Base-by-base conservation (phyloP, 768 basidiomycete genomes). In the Russula compacta region DNA sequence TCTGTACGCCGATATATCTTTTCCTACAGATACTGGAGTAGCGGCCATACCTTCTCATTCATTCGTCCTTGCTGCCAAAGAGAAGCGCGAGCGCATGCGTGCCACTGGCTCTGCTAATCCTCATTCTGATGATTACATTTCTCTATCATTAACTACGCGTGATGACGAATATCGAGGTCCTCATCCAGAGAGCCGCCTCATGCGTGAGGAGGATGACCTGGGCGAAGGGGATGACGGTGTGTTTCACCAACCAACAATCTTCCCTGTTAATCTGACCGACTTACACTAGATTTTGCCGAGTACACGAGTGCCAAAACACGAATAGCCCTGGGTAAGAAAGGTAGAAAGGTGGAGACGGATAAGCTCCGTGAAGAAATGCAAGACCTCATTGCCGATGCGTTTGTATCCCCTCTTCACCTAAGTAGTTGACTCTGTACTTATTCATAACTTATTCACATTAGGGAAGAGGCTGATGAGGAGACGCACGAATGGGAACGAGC, bases 191-290 rank as follows among this genome's bases (percentile, higher is more conserved):
- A 92, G 89, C 69, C 81, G 92, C 9, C 73, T 94, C 32, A 69
- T 89, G 73, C 77, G 92, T 52, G 92, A 94, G 72, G 92, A 94
- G 43, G 92, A 94, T 71, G 89, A 94, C 64, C 70, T 90, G 2
- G 92, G 92, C 11, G 89, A 93, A 69, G 90, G 85, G 2, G 92
- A 93, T 42, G 92, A 94, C 64, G 92, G 92, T 91, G 67, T 44
- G 81, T 70, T 19, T 32, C 38, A 35, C 19, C 4, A 56, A 21
- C 6, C 9, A 35, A 32, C 53, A 19, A 21, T 17, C 14, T 48
- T 38, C n/a, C 36, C 35, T 2, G 14, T 33, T 48, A 39, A 49
- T 38, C 58, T 58, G 57, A 57, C 33, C 4, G 32, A 48, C 46
- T 46, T 15, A 3, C 12, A 43, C 47, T 64, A 93, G 92, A 93